Conservation (phyloP, 1,139 yeast genomes). For the Debaryomyces subglobosus region DNA sequence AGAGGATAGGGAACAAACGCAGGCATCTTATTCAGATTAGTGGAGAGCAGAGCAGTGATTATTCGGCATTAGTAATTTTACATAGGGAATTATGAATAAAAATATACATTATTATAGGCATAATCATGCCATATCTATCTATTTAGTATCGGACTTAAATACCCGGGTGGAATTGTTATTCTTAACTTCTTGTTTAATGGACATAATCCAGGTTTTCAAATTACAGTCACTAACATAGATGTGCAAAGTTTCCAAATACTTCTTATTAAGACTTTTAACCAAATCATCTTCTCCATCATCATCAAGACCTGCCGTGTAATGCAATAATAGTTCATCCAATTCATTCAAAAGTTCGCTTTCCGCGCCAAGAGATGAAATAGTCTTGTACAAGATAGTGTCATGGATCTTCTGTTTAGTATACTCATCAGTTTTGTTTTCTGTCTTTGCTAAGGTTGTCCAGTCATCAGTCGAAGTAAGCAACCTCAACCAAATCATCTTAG, state of each 20-base stretch:
- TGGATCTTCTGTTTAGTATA: conserved; percentile 41
- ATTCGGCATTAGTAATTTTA: conserved; percentile 4
- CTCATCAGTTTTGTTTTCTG: conserved; percentile 47
- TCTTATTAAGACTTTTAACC: conserved; percentile 18
- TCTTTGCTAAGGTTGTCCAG: conserved; percentile 51
- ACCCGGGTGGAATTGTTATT: background rate
- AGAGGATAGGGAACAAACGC: conserved; percentile 1
- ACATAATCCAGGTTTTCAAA: conserved; percentile 31
- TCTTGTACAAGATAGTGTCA: conserved; percentile 50
- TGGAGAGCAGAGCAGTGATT: background rate
- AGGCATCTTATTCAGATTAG: background rate
- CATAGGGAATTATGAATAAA: background rate
- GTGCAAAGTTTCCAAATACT: conserved; percentile 17
- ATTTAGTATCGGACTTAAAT: background rate
- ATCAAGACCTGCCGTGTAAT: conserved; percentile 4
- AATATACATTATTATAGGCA: background rate
- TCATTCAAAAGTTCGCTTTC: conserved; percentile 17
- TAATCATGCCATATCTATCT: background rate
- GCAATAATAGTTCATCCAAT: conserved; percentile 12
- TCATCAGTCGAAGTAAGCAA: conserved; percentile 58
- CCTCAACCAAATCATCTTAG: conserved; percentile 62
- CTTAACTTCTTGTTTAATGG: conserved; percentile 23
- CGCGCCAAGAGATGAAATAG: conserved; percentile 29
- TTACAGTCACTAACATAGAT: conserved; percentile 21
- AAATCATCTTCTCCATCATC: conserved; percentile 14